These are phyloP conservation scores for Podospora pseudoanserina DNA, from an alignment of 495 filamentous ascomycete genomes.

Conservation along the genomic window DNA sequence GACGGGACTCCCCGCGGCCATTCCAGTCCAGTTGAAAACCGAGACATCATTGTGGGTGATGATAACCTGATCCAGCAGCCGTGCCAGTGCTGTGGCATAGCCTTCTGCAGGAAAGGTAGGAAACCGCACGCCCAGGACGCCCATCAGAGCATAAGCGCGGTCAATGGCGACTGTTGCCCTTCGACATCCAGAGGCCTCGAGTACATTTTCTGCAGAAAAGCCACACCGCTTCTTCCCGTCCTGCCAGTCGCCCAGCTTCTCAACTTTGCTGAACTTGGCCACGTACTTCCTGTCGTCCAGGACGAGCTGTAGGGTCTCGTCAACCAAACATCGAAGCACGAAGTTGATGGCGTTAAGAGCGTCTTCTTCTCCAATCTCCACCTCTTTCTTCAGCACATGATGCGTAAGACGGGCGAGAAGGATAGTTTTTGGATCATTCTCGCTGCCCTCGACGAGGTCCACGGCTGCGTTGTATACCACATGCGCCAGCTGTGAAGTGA, in stretches of 20 bases:
- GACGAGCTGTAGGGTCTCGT: conserved; percentile 27
- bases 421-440: neutral
- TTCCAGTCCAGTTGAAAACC: conserved; percentile 43
- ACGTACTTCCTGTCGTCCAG: conserved; percentile 32
- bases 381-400: neutral
- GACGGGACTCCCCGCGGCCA: conserved; percentile 35
- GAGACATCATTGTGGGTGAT: conserved; percentile 39
- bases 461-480: conserved; percentile 31
- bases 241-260: conserved; percentile 29
- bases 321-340: conserved; percentile 29
- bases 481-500: conserved; percentile 30
- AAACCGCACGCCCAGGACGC: conserved; percentile 38
- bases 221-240: conserved; percentile 26
- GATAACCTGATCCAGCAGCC: conserved; percentile 39
- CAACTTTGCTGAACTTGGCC: conserved; percentile 36
- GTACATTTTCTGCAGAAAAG: conserved; percentile 32
- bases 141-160: conserved; percentile 39
- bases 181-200: conserved; percentile 32
- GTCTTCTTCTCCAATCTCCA: conserved; percentile 14
- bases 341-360: conserved; percentile 31
- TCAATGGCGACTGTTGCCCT: conserved; percentile 34
- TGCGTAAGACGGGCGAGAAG: neutral
- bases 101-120: conserved; percentile 39
- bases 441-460: conserved; percentile 11
- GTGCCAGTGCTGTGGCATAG: conserved; percentile 34